Base-by-base conservation (phyloP, 2,329 filamentous ascomycete species). In the Aspergillus pseudoviridinutans region DNA sequence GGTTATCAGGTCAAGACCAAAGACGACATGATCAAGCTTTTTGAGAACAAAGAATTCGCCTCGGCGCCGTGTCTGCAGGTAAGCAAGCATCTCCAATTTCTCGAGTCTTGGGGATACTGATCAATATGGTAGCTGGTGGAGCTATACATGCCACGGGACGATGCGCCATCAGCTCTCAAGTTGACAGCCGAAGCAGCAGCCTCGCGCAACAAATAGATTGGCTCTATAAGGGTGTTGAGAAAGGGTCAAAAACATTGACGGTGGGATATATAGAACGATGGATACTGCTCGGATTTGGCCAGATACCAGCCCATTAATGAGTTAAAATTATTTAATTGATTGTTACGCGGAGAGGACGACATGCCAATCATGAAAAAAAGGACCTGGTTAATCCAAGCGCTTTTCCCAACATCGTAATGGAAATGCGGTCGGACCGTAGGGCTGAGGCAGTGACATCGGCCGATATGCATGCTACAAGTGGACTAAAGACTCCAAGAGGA, bases 121-220 rank as follows among this genome's bases (percentile, higher is more conserved):
- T 55, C 50, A 46, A 78, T 9, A 50, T 68, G 87, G 63, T 80
- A 92, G 72, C 86, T 95, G 69, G 90, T 95, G 46, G 91, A 95
- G 79, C 68, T 95, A 51, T 87, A 90, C 68, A 91, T 95, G 84
- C 87, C 86, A 9, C 88, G 84, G 74, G 82, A 91, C 59, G 91
- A 95, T 74, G 90, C 90, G 12, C 91, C 91, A 0, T 78, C 81
- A 50, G 84, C 85, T 4, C 73, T 95, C 64, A 84, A 87, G 66
- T 75, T 86, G 68, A 91, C 89, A 24, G 88, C 89, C 0, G 82
- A 88, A 71, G 86, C 87, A 4, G 87, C 86, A 49, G 89, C 89
- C 5, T 85, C 78, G 76, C 85, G 80, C 52, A 93, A 92, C 71
- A 63, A 62, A 51, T 68, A 68, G 60, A 32, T 20, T 25, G 44